A percentile compares a stretch with the other conserved stretches of the same genome.
Conservation (phyloP, 352 stramenopile species). For the Pythium graminicola region DNA sequence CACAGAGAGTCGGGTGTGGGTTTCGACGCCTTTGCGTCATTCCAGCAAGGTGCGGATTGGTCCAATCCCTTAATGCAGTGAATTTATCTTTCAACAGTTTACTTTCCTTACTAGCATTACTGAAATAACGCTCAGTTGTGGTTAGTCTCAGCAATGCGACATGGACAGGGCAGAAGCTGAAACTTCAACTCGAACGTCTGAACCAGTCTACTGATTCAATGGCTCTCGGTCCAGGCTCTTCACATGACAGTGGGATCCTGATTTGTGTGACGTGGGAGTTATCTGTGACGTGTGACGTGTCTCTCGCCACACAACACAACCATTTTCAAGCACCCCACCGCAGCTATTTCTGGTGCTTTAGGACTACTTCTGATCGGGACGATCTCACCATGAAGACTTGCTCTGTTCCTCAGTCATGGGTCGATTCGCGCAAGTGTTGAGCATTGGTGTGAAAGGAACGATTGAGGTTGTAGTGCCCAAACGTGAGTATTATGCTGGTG, state of each 20-base stretch:
- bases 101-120: no score
- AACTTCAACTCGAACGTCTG: slow-evolving; percentile 21
- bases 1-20: no score
- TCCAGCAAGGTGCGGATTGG: no score
- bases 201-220: slow-evolving; percentile 1
- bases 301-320: no score
- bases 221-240: background rate
- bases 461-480: slow-evolving; percentile 12
- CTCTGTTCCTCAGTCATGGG: slow-evolving; percentile 2
- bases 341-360: no score
- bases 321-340: no score
- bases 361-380: background rate
- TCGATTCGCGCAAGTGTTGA: slow-evolving; percentile 12
- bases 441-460: slow-evolving; percentile 5
- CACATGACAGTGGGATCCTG: background rate
- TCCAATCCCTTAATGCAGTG: no score
- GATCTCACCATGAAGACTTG: background rate
- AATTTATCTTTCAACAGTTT: no score
- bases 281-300: slow-evolving; percentile 6
- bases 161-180: background rate
- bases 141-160: slow-evolving; percentile 5
- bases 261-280: background rate
- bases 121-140: no score
- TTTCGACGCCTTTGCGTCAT: slow-evolving; percentile 8
- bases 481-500: slow-evolving; percentile 9